These are phyloP conservation scores for Tricholoma terreum DNA, from an alignment of 768 basidiomycete genomes.

Conservation along the genomic window DNA sequence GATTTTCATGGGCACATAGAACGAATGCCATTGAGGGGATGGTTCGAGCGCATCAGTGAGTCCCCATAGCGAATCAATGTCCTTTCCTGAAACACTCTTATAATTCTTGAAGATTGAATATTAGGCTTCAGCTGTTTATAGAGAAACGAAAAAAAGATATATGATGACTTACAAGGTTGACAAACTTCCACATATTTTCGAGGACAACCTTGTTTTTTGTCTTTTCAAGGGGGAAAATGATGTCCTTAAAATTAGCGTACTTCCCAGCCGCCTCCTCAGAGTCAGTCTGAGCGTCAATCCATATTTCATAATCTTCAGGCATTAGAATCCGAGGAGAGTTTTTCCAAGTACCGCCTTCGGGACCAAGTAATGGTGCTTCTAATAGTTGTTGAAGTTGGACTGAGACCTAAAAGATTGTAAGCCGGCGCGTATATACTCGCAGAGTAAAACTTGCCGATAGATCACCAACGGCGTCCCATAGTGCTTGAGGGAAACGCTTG, in stretches of 20 bases:
- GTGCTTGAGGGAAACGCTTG: conserved; percentile 70
- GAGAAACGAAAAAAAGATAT: conserved; percentile 3
- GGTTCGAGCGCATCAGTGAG: conserved; percentile 48
- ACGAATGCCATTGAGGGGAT: conserved; percentile 59
- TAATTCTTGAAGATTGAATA: conserved; percentile 49
- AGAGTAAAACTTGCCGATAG: conserved; percentile 52
- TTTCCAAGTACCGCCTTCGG: conserved; percentile 54
- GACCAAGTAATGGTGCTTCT: conserved; percentile 56
- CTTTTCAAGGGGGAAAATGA: conserved; percentile 56
- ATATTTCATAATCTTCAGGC: conserved; percentile 60
- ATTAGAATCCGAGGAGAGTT: conserved; percentile 41
- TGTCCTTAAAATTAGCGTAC: conserved; percentile 49
- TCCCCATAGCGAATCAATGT: conserved; percentile 64
- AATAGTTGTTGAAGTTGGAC: conserved; percentile 66
- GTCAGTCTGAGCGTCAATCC: conserved; percentile 65
- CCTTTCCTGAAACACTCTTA: conserved; percentile 43
- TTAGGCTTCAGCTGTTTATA: neutral
- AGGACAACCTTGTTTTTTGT: conserved; percentile 49
- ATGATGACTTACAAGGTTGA: conserved; percentile 51
- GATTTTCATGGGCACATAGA: conserved; percentile 24
- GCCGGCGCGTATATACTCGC: neutral
- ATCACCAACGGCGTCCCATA: conserved; percentile 84
- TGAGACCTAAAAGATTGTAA: conserved; percentile 41
- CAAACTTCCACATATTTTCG: conserved; percentile 60
- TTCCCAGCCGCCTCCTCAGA: conserved; percentile 56